These are phyloP conservation scores for Syzygium aromaticum DNA, from an alignment of 345 rosid species.

Conservation along the genomic window DNA sequence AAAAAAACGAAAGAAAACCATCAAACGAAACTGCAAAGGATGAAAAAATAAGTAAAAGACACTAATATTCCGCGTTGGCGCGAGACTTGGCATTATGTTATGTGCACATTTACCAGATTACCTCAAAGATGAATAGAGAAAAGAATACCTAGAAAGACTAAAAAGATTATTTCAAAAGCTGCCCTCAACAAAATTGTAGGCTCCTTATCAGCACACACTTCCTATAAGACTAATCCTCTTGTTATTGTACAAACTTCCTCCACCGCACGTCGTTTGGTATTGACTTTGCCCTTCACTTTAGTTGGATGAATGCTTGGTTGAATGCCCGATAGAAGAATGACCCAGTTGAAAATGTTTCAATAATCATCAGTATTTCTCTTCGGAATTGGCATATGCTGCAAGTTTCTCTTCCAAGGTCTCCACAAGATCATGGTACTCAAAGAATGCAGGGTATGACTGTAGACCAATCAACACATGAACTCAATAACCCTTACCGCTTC, in stretches of 20 bases:
- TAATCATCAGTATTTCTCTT: slow-evolving; percentile 4
- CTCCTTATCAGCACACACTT: not conserved
- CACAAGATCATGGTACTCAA: slow-evolving; percentile 72
- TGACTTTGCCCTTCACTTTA: not conserved
- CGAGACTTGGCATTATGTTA: not conserved
- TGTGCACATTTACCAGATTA: not conserved
- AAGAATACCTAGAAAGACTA: not conserved
- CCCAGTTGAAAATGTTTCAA: not conserved
- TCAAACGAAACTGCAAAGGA: not conserved
- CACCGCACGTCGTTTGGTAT: not conserved
- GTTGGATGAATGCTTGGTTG: not conserved
- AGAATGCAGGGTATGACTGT: slow-evolving; percentile 60
- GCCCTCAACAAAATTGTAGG: not conserved
- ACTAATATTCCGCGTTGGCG: not conserved
- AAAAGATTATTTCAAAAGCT: not conserved
- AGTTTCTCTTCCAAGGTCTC: slow-evolving; percentile 55
- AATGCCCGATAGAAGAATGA: not conserved
- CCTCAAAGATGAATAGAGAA: not conserved
- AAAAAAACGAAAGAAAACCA: not conserved
- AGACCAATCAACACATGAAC: not conserved
- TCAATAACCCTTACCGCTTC: not conserved
- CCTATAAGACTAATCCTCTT: not conserved
- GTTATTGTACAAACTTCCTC: not conserved
- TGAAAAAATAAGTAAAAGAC: not conserved
- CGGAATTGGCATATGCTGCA: slow-evolving; percentile 18